Conservation (phyloP, 768 basidiomycete species). For the Cubamyces lactineus region DNA sequence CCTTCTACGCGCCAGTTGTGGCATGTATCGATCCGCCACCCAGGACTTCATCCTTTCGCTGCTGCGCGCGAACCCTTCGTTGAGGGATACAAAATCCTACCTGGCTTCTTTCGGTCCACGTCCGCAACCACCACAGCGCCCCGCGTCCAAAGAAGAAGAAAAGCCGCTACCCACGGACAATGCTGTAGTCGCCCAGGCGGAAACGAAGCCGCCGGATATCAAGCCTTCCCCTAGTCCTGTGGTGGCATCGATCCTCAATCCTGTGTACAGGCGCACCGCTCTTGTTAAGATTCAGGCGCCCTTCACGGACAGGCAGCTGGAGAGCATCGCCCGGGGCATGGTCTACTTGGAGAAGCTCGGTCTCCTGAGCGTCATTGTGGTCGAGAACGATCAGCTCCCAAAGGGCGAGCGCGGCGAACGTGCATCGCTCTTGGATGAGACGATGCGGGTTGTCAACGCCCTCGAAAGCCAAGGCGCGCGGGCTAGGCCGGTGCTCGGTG, state of each 20-base stretch:
- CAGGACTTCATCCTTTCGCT: constrained; percentile 98
- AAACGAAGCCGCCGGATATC: constrained; percentile 41
- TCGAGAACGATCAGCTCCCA: constrained; percentile 81
- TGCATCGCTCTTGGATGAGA: constrained; percentile 69
- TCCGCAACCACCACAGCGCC: constrained; percentile 39
- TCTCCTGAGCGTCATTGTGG: constrained; percentile 91
- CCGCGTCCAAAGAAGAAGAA: constrained; percentile 35
- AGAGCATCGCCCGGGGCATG: constrained; percentile 91
- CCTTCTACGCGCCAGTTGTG: not conserved
- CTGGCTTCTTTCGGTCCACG: constrained; percentile 87
- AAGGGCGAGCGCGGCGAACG: constrained; percentile 75
- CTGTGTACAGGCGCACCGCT: constrained; percentile 82
- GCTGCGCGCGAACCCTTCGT: constrained; percentile 88
- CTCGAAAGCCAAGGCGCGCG: constrained; percentile 85
- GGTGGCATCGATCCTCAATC: constrained; percentile 79
- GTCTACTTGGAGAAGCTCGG: constrained; percentile 96
- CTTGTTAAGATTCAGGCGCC: constrained; percentile 97
- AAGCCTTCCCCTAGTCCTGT: constrained; percentile 50
- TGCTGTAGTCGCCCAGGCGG: constrained; percentile 18
- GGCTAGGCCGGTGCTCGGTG: constrained; percentile 87
- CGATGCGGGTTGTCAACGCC: constrained; percentile 79
- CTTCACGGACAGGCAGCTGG: constrained; percentile 89
- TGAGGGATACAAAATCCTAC: constrained; percentile 89
- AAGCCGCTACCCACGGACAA: constrained; percentile 31
- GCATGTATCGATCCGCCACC: not conserved